These are phyloP conservation scores for Alternaria sp. DNA, from an alignment of 2,329 filamentous ascomycete genomes.

Conservation along the genomic window DNA sequence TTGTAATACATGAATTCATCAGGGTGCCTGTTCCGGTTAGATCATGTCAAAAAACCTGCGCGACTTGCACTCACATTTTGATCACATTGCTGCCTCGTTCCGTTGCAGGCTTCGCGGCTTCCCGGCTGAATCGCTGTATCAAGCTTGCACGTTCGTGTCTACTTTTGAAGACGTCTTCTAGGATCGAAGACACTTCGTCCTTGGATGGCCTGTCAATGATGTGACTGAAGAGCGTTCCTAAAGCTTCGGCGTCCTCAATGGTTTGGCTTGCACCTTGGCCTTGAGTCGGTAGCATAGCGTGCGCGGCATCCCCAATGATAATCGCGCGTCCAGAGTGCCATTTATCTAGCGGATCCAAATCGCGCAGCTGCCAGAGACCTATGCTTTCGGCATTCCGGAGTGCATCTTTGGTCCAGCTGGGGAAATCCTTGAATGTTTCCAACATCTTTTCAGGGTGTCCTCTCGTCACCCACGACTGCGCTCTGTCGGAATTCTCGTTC, in stretches of 20 bases:
- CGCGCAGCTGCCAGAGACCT: constrained; percentile 55
- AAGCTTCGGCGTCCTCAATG: constrained; percentile 57
- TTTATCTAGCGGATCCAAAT: constrained; percentile 50
- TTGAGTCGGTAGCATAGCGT: constrained; percentile 60
- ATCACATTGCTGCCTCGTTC: constrained; percentile 40
- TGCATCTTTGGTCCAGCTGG: constrained; percentile 47
- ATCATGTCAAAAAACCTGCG: not conserved
- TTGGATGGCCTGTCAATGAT: not conserved
- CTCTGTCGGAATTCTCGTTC: constrained; percentile 46
- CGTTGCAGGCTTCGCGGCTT: constrained; percentile 50
- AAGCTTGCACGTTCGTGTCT: constrained; percentile 47
- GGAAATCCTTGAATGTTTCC: constrained; percentile 52
- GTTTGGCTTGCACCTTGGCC: constrained; percentile 64
- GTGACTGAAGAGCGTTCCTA: constrained; percentile 36
- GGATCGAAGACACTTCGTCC: not conserved
- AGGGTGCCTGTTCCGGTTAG: constrained; percentile 17
- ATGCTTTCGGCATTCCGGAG: constrained; percentile 45
- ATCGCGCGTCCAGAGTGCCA: constrained; percentile 58
- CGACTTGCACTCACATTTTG: constrained; percentile 33
- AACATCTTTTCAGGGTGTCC: constrained; percentile 48
- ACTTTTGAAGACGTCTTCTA: constrained; percentile 14
- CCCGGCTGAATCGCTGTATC: constrained; percentile 54
- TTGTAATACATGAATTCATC: constrained; percentile 54
- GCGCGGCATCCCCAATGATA: constrained; percentile 59
- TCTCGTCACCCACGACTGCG: constrained; percentile 50